Evolutionary conservation across 2,329 filamentous ascomycete species (phyloP), one percentile per base, ranked within the genome.

Genomic region (Trichoderma sp.): DNA sequence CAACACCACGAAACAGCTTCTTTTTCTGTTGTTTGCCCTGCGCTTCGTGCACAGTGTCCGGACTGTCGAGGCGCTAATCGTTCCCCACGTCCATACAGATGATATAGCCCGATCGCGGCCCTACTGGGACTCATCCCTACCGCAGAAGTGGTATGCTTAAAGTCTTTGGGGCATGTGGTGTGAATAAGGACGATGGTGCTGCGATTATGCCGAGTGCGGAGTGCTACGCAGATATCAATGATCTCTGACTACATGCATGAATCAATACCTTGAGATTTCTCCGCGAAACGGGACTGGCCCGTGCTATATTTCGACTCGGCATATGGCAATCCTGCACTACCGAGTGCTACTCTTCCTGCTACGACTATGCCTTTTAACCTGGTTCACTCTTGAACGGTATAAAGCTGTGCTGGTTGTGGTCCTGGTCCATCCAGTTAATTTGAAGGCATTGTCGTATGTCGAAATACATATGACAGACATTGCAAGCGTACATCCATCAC

Each of bases 71-170:
- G 39, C 28, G 54, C 64, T 24, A 66, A 59, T 66, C 64, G 18
- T 56, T 60, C 65, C 55, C 55, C 65, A 43, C 56, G 65, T 26
- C 43, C 14, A 49, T 46, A 60, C 46, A 59, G 52, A 60, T 58
- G 11, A 58, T 55, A 56, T 37, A 60, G 46, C 56, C 65, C 65
- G 65, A 68, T 68, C 56, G 59, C 65, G 65, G 65, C 55, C 55
- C 59, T 34, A 28, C 34, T 43, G 39, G 54, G 13, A n/a, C 64
- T 18, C 37, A 43, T 37, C 43, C 46, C 30, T 34, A n/a, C 64
- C 30, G 43, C 52, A 37, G 18, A 32, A 30, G 51, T 32, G 34
- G 24, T 52, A 30, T 51, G 52, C 64, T 37, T 58, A 43, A 37
- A 66, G 24, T 51, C 18, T 26, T 65, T 16, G 64, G 26, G 26